Conservation (phyloP, 306 rosid species). For the Quercus suber region DNA sequence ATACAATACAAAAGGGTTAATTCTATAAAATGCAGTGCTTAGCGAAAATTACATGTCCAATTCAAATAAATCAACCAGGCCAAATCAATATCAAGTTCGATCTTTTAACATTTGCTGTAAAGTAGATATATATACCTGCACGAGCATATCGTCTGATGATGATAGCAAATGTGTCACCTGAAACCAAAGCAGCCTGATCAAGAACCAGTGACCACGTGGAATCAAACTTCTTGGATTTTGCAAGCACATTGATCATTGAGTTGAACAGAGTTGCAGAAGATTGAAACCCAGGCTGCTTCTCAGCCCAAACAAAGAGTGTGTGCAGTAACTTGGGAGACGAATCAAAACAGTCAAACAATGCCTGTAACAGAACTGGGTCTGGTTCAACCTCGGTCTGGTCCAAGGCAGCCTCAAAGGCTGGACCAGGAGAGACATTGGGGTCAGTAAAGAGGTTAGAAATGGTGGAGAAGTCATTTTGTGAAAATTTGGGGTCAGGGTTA, state of each 20-base stretch:
- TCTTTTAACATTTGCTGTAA: neutral
- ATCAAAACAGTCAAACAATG: slow-evolving; percentile 49
- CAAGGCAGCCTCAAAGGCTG: slow-evolving; percentile 41
- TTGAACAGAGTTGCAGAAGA: slow-evolving; percentile 41
- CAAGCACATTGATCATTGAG: slow-evolving; percentile 53
- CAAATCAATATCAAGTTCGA: neutral
- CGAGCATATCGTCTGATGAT: slow-evolving; percentile 83
- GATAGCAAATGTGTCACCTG: slow-evolving; percentile 54
- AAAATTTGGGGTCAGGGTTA: slow-evolving; percentile 7
- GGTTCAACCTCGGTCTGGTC: slow-evolving; percentile 62
- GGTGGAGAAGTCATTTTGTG: slow-evolving; percentile 35
- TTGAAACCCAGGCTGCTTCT: slow-evolving; percentile 49
- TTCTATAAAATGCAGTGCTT: neutral
- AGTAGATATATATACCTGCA: slow-evolving; percentile 47
- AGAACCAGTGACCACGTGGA: slow-evolving; percentile 67
- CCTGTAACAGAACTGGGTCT: slow-evolving; percentile 31
- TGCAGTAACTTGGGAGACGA: slow-evolving; percentile 70
- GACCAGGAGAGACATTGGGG: slow-evolving; percentile 47
- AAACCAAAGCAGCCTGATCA: slow-evolving; percentile 39
- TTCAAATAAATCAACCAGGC: neutral
- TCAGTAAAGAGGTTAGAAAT: slow-evolving; percentile 51
- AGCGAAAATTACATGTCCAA: neutral
- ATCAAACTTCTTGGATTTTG: slow-evolving; percentile 62
- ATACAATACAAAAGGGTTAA: neutral
- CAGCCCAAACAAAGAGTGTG: slow-evolving; percentile 73